These are phyloP conservation scores for Teratosphaeriaceae sp. DNA, from an alignment of 2,329 filamentous ascomycete genomes.

Conservation along the genomic window DNA sequence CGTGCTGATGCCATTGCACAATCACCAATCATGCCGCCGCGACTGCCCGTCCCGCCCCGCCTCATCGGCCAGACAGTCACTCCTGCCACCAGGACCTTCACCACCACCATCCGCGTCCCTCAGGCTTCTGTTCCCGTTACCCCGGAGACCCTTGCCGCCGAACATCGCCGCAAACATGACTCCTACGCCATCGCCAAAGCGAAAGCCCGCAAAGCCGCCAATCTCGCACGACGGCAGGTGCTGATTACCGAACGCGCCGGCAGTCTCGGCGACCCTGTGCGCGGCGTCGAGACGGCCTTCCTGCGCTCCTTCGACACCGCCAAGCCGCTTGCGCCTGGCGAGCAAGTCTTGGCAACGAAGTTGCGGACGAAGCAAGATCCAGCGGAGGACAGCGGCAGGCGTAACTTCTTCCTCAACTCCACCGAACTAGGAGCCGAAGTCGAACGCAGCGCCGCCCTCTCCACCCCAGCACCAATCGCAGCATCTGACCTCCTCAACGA, in stretches of 20 bases:
- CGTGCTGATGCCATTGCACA: too few relatives aligned
- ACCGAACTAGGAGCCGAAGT: conserved; percentile 62
- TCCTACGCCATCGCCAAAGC: conserved; percentile 78
- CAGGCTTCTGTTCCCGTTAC: conserved; percentile 62
- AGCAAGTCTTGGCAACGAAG: conserved; percentile 16
- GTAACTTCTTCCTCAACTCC: conserved; percentile 67
- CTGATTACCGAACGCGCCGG: conserved; percentile 59
- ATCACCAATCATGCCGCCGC: conserved; percentile 43
- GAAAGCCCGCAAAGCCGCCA: conserved; percentile 75
- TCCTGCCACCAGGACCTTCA: conserved; percentile 34
- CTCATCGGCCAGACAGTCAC: conserved; percentile 36
- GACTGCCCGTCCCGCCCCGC: conserved; percentile 39
- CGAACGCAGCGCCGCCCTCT: conserved; percentile 58
- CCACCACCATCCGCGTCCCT: conserved; percentile 48
- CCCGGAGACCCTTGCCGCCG: conserved; percentile 49
- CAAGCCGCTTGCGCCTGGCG: conserved; percentile 28
- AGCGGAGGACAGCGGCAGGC: neutral
- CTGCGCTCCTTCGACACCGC: conserved; percentile 71
- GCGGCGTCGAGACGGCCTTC: conserved; percentile 74
- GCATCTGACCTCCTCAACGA: neutral
- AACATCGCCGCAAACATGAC: conserved; percentile 63
- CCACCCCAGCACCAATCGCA: conserved; percentile 13
- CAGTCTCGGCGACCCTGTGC: conserved; percentile 68
- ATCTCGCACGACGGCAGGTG: conserved; percentile 66
- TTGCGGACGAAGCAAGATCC: too few relatives aligned